These are phyloP conservation scores for Yarrowia sp. DNA, from an alignment of 805 yeast species.

Conservation along the genomic window DNA sequence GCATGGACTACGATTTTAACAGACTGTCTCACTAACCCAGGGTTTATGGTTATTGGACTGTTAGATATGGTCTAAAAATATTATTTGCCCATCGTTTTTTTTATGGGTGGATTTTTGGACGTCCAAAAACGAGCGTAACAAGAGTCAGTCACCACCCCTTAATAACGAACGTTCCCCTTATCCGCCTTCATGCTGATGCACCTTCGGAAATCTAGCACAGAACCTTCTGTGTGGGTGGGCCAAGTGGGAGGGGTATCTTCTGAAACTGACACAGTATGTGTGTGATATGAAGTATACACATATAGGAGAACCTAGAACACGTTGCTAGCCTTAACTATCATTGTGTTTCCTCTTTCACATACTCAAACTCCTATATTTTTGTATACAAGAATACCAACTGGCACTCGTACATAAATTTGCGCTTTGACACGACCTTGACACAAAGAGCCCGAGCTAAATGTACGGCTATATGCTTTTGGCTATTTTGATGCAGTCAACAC, in stretches of 20 bases:
- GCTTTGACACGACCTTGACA: constrained; percentile 11
- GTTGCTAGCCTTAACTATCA: not conserved
- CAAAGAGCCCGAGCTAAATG: constrained; percentile 9
- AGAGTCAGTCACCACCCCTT: not conserved
- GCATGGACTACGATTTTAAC: not conserved
- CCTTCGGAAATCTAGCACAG: not conserved
- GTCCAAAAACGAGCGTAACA: not conserved
- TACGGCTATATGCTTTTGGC: constrained; percentile 13
- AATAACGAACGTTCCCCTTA: constrained; percentile 1
- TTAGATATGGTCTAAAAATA: not conserved
- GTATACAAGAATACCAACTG: no score
- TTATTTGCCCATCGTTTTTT: not conserved
- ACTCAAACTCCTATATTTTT: not conserved
- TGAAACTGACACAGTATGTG: no score
- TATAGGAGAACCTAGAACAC: no score
- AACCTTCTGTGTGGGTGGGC: not conserved
- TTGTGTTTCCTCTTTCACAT: not conserved
- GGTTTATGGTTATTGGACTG: no score
- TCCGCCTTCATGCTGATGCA: constrained; percentile 11
- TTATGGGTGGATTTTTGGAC: not conserved
- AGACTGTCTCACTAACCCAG: no score
- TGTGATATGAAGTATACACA: no score
- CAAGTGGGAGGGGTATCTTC: not conserved
- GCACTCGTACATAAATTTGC: constrained; percentile 18
- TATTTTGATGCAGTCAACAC: constrained; percentile 15